Evolutionary conservation across 225 moss, liverwort and hornwort species (phyloP), one percentile per base, ranked within the genome.

Genomic region (Asterella californica): DNA sequence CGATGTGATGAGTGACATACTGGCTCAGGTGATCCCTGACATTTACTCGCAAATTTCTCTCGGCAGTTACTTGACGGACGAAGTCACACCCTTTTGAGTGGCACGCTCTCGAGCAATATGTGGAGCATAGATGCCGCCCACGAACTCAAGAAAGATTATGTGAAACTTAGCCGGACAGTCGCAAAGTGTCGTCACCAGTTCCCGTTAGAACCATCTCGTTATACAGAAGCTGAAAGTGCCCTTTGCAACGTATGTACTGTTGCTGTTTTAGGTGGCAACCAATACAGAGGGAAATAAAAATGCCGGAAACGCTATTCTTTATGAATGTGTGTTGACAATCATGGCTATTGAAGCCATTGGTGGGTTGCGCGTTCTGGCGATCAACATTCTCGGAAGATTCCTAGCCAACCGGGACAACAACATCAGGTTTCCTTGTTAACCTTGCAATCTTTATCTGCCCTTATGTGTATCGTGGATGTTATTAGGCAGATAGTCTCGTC

Each of bases 1-100:
- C 90, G 97, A 99, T 87, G 84, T 91, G 69, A 99, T 99, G 94
- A 93, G 92, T 83, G 97, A 99, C 80, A 91, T 99, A 78, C 92
- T 99, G 84, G 97, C 97, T 52, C 94, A 95, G 89, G 97, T 85
- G 30, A 24, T 54, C 59, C 25, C 1, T 7, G 25, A 12, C 46
- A 47, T 27, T 3, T 37, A 48, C 1, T 71, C n/a, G n/a, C 71
- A 12, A 4, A 9, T 46, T n/a, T 71, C 45, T 47, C 46, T 9
- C 15, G 8, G 19, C 38, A 48, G 34, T 67, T 67, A 4, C 15
- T 2, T 19, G 10, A 25, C 27, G 9, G 21, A 34, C 3, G 17
- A 29, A 32, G 30, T 15, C 33, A 65, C 65, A 65, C 14, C 33
- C 32, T 32, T 57, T 57, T 6, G n/a, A 22, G 27, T 64, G 4